These are phyloP conservation scores for Teunomyces aglyptinius DNA, from an alignment of 805 yeast species.

Conservation along the genomic window DNA sequence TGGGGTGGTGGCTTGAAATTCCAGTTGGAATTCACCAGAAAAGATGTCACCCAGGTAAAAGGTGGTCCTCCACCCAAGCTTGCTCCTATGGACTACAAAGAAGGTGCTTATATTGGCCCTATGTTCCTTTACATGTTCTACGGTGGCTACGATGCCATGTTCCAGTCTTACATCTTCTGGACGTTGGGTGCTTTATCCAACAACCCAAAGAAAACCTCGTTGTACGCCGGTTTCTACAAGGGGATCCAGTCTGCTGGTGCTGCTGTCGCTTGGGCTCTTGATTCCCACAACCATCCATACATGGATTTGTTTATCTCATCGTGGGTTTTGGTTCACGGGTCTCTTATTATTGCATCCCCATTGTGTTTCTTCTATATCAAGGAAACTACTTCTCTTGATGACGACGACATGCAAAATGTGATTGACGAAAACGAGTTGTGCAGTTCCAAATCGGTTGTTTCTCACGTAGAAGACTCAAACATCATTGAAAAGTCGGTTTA, in stretches of 20 bases:
- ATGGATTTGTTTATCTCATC: slow-evolving; percentile 45
- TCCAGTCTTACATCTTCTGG: slow-evolving; percentile 60
- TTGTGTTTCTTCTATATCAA: slow-evolving; percentile 41
- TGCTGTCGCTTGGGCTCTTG: slow-evolving; percentile 59
- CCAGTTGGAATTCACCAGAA: slow-evolving; percentile 43
- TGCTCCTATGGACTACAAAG: slow-evolving; percentile 45
- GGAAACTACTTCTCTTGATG: slow-evolving; percentile 41
- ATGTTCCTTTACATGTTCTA: slow-evolving; percentile 62
- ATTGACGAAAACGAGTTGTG: slow-evolving; percentile 25
- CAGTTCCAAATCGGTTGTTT: slow-evolving; percentile 19
- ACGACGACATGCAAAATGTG: slow-evolving; percentile 27
- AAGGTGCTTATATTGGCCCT: slow-evolving; percentile 51
- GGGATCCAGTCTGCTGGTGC: slow-evolving; percentile 65
- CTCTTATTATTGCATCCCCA: slow-evolving; percentile 50
- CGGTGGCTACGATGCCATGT: slow-evolving; percentile 59
- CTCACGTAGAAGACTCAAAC: background rate
- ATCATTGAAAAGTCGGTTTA: background rate
- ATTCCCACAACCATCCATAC: slow-evolving; percentile 39
- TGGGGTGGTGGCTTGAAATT: slow-evolving; percentile 62
- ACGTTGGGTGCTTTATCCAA: slow-evolving; percentile 58
- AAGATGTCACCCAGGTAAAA: slow-evolving; percentile 18
- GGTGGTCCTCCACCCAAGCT: slow-evolving; percentile 10
- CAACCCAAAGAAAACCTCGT: slow-evolving; percentile 52
- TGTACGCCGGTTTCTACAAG: slow-evolving; percentile 63
- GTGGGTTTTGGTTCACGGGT: slow-evolving; percentile 46